Base-by-base conservation (phyloP, 495 filamentous ascomycete genomes). In the Podospora pseudoanserina region DNA sequence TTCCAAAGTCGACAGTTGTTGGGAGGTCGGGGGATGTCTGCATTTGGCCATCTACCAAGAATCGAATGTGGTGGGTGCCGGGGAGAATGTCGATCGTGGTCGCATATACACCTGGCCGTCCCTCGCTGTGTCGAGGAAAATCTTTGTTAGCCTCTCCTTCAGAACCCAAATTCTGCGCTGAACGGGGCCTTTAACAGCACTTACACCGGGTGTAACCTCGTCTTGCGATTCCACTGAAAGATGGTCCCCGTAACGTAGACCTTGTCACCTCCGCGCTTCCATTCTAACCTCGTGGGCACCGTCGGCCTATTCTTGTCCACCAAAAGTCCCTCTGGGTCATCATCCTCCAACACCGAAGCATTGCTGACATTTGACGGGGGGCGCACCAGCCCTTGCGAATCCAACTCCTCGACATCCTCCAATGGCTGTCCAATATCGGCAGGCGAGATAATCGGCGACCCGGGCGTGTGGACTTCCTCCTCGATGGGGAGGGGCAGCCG, bases 191-290 rank as follows among this genome's bases (percentile, higher is more conserved):
- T 18, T 4, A 9, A 26, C 7, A 19, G 13, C 28, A 86, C 89
- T 85, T 85, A 97, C 94, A 89, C 88, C 83, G 86, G 89, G 76
- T 92, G 88, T 75, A 99, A 80, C 63, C 89, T 87, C 71, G 90
- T 94, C 77, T 97, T 97, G 79, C 91, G 89, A 76, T 92, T 91
- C 95, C 95, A 99, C 73, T 91, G 89, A 66, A 94, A 94, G 74
- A 97, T 97, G 20, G 96, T 98, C 69, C 95, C 95, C 1, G 96
- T 98, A 53, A 99, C 92, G 77, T 96, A 98, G 66, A 98, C 88
- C 80, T 92, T 95, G 65, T 96, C 86, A 67, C 90, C 91, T 49
- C 86, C 86, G 28, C 88, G 84, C 63, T 82, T 84, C 95, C 94
- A 99, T 78, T 92, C 89, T 53, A 99, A 86, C 39, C 85, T 75